phyloP scores from a whole-genome alignment of 192 early-diverging fungal genomes.

The Umbelopsis ramanniana region DNA sequence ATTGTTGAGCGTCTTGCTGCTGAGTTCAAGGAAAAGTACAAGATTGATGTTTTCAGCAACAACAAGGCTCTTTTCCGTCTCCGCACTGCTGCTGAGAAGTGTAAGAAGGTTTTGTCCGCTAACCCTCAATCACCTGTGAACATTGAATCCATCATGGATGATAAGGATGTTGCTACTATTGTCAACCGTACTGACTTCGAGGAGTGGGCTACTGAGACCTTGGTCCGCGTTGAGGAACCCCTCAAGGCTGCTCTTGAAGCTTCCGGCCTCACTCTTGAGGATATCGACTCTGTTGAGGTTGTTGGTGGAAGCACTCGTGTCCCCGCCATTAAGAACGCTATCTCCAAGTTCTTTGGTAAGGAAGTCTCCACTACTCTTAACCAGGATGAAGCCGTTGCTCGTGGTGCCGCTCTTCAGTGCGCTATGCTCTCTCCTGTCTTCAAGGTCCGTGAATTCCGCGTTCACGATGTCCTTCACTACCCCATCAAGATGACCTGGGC shows the following conservation, averaged over 20 bases:
- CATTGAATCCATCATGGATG: slow-evolving; percentile 96
- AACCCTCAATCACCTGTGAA: slow-evolving; percentile 91
- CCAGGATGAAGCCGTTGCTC: slow-evolving; percentile 96
- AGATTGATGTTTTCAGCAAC: slow-evolving; percentile 89
- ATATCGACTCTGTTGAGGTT: slow-evolving; percentile 94
- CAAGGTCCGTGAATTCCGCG: slow-evolving; percentile 95
- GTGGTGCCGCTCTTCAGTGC: slow-evolving; percentile 96
- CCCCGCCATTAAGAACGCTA: slow-evolving; percentile 88
- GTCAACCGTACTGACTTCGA: slow-evolving; percentile 87
- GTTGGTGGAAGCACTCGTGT: slow-evolving; percentile 95
- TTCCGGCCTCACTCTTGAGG: slow-evolving; percentile 73
- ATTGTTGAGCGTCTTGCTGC: slow-evolving; percentile 85
- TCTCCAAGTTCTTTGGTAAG: slow-evolving; percentile 88
- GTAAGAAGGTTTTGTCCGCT: slow-evolving; percentile 96
- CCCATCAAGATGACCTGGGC: slow-evolving; percentile 93
- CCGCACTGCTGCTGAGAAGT: slow-evolving; percentile 86
- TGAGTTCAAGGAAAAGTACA: slow-evolving; percentile 94
- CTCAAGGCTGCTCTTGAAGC: slow-evolving; percentile 78
- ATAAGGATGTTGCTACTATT: slow-evolving; percentile 88
- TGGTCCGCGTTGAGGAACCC: slow-evolving; percentile 73
- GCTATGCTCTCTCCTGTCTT: slow-evolving; percentile 96
- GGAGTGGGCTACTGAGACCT: slow-evolving; percentile 74
- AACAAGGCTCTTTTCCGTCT: slow-evolving; percentile 91
- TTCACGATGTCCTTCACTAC: slow-evolving; percentile 89
- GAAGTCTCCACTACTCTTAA: slow-evolving; percentile 93